Conservation (phyloP, 2,329 filamentous ascomycete genomes). For the Alternaria tenuissima region DNA sequence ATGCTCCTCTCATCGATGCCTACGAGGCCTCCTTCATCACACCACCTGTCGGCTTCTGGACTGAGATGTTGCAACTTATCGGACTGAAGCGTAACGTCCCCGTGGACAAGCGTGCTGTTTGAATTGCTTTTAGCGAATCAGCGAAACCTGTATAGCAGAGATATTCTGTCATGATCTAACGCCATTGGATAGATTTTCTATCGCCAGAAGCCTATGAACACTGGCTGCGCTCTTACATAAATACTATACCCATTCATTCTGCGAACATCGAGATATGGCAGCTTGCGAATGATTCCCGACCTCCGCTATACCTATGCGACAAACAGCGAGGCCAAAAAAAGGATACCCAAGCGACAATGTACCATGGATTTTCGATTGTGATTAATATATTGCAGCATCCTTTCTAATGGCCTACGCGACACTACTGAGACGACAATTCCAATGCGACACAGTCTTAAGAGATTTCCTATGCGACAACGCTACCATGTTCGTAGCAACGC, state of each 20-base stretch:
- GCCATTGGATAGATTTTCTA: constrained; percentile 23
- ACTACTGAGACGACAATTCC: neutral
- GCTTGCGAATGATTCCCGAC: constrained; percentile 15
- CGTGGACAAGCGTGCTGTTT: constrained; percentile 41
- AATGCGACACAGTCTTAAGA: neutral
- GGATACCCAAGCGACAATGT: constrained; percentile 7
- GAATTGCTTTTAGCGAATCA: constrained; percentile 4
- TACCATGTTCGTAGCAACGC: neutral
- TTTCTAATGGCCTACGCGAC: constrained; percentile 6
- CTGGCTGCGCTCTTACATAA: constrained; percentile 17
- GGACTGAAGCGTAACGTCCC: constrained; percentile 43
- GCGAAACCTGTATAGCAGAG: constrained; percentile 1
- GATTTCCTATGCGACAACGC: constrained; percentile 1
- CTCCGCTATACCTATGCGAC: constrained; percentile 26
- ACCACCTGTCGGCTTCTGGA: constrained; percentile 49
- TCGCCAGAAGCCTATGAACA: constrained; percentile 13
- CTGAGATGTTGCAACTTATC: constrained; percentile 47
- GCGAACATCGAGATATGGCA: constrained; percentile 1
- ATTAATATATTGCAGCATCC: neutral
- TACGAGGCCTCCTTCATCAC: constrained; percentile 54
- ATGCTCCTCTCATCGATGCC: constrained; percentile 51
- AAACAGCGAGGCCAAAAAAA: constrained; percentile 20
- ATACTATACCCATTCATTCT: constrained; percentile 33
- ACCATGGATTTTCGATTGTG: neutral
- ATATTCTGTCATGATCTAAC: constrained; percentile 17